These are phyloP conservation scores for Trapa bicornis DNA, from an alignment of 345 rosid genomes.

Conservation along the genomic window DNA sequence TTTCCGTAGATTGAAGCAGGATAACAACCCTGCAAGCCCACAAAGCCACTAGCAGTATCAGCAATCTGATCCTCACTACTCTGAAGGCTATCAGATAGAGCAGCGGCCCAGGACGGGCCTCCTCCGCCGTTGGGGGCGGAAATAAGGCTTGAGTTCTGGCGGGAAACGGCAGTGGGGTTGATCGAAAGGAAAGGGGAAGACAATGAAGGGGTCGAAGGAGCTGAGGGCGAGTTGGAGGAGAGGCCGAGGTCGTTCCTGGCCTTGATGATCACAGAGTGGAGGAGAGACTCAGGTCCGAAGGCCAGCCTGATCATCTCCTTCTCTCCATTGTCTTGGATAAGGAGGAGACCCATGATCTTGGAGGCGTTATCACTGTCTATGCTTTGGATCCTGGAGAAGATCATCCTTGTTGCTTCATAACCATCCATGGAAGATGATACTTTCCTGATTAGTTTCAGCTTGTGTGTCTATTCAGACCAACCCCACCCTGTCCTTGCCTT, in stretches of 20 bases:
- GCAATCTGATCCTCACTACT: slow-evolving; percentile 7
- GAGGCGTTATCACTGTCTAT: slow-evolving; percentile 84
- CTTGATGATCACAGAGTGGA: slow-evolving; percentile 55
- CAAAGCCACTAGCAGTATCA: background rate
- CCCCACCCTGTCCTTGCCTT: background rate
- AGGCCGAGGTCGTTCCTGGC: slow-evolving; percentile 65
- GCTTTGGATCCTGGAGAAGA: slow-evolving; percentile 69
- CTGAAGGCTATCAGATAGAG: slow-evolving; percentile 24
- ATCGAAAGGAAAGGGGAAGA: slow-evolving; percentile 29
- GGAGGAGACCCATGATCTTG: slow-evolving; percentile 84
- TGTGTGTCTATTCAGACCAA: too few relatives aligned
- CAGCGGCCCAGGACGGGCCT: slow-evolving; percentile 30
- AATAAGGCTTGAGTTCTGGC: slow-evolving; percentile 27
- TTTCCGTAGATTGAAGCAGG: slow-evolving; percentile 54
- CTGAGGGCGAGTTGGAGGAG: slow-evolving; percentile 29
- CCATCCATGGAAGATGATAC: slow-evolving; percentile 45
- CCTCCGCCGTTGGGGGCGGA: slow-evolving; percentile 19
- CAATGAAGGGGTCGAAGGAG: slow-evolving; percentile 37
- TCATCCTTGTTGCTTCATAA: slow-evolving; percentile 81
- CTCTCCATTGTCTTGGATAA: slow-evolving; percentile 87
- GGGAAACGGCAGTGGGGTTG: slow-evolving; percentile 23
- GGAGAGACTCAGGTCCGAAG: slow-evolving; percentile 71
- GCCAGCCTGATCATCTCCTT: slow-evolving; percentile 91
- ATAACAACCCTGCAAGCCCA: slow-evolving; percentile 9
- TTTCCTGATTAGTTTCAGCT: too few relatives aligned